A percentile compares a stretch with the other conserved stretches of the same genome.
Evolutionary conservation across 2,329 filamentous ascomycete genomes (phyloP).

Genomic region (Fusarium sp.): DNA sequence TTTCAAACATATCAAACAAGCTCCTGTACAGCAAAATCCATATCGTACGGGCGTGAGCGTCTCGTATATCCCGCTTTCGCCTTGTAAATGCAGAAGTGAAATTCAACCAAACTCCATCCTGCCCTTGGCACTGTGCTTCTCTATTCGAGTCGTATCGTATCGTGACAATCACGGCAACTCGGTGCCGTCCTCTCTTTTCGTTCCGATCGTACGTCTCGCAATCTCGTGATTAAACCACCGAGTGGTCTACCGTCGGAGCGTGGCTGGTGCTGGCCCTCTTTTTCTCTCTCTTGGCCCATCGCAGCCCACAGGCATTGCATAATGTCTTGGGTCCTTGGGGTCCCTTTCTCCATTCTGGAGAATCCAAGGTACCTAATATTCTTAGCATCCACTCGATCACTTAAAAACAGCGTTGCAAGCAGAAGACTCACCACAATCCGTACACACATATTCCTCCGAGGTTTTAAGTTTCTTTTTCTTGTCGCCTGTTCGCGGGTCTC

Average conservation of each 20-base stretch:
- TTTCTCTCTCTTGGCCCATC: conserved; percentile 85
- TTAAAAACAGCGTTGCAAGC: not conserved
- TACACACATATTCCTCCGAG: conserved; percentile 90
- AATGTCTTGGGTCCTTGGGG: conserved; percentile 92
- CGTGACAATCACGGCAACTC: not conserved
- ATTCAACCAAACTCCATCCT: conserved; percentile 30
- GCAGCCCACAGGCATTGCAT: conserved; percentile 90
- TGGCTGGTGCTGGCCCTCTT: conserved; percentile 56
- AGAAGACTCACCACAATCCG: conserved; percentile 77
- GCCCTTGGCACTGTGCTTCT: conserved; percentile 15
- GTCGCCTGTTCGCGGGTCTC: conserved; percentile 74
- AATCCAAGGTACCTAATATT: conserved; percentile 77
- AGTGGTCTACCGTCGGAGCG: conserved; percentile 39
- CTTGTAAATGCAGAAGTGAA: conserved; percentile 28
- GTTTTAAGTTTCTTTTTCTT: conserved; percentile 91
- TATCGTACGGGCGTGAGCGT: conserved; percentile 30
- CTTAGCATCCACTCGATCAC: conserved; percentile 18
- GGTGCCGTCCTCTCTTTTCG: not conserved
- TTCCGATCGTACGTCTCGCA: conserved; percentile 4
- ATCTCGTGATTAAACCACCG: conserved; percentile 23
- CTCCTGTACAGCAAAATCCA: conserved; percentile 8
- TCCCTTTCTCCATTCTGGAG: conserved; percentile 95
- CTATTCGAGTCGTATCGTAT: conserved; percentile 4
- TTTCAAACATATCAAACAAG: conserved; percentile 15
- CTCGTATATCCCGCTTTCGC: conserved; percentile 41